phyloP scores from a whole-genome alignment of 306 rosid species.

The Citrullus colocynthis region DNA sequence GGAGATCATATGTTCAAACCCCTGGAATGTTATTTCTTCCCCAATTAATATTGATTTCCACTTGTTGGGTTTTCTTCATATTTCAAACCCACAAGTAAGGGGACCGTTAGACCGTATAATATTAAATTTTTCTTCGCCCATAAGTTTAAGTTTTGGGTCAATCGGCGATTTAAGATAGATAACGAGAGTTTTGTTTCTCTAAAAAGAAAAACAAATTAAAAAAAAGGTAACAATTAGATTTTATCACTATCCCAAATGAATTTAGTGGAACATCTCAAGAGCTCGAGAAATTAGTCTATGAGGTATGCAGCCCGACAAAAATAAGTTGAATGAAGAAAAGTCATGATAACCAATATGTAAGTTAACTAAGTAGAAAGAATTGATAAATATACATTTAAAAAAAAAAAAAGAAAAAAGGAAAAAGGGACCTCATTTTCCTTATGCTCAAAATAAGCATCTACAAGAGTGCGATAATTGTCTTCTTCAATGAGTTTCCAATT shows the following conservation, averaged over 20 bases:
- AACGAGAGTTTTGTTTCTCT: neutral
- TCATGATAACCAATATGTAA: neutral
- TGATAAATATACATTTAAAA: neutral
- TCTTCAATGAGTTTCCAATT: conserved; percentile 64
- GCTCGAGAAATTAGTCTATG: neutral
- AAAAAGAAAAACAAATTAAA: neutral
- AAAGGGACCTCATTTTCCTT: conserved; percentile 41
- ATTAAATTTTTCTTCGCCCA: no score
- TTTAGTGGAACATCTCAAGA: neutral
- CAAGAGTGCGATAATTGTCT: conserved; percentile 52
- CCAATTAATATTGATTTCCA: no score
- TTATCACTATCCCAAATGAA: neutral
- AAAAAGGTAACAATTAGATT: neutral
- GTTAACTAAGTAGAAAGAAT: neutral
- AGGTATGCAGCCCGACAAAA: neutral
- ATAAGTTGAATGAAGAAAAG: neutral
- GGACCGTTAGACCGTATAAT: no score
- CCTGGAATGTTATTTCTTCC: no score
- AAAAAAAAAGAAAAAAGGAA: neutral
- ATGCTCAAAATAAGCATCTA: conserved; percentile 61
- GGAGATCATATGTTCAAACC: no score
- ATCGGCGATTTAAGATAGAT: no score
- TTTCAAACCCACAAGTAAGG: no score
- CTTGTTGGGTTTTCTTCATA: no score
- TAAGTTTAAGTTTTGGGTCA: no score